Evolutionary conservation across 768 basidiomycete species (phyloP).

Genomic region (Phlebiopsis gigantea): DNA sequence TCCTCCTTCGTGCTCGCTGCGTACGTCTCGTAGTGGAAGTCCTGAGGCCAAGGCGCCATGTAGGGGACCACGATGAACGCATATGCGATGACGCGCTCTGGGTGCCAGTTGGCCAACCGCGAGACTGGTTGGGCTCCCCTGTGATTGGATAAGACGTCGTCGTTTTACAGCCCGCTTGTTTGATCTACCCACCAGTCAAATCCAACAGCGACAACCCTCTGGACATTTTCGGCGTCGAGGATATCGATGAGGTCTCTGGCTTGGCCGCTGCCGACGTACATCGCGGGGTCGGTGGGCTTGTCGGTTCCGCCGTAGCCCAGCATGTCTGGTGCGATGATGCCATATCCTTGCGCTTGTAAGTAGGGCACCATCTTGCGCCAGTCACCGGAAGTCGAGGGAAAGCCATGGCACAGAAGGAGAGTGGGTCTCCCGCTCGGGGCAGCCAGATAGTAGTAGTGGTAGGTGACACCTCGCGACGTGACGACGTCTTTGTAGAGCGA

Average conservation of each 20-base stretch:
- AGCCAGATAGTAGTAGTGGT: constrained; percentile 30
- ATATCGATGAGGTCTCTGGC: constrained; percentile 29
- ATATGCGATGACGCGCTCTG: constrained; percentile 36
- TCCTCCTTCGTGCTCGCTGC: neutral
- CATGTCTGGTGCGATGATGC: constrained; percentile 37
- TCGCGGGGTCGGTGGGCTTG: constrained; percentile 27
- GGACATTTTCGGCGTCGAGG: constrained; percentile 23
- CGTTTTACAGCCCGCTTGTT: too few species aligned
- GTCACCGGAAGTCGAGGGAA: constrained; percentile 35
- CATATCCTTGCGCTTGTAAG: constrained; percentile 36
- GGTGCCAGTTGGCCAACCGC: constrained; percentile 33
- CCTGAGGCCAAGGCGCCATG: neutral
- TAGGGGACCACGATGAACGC: constrained; percentile 31
- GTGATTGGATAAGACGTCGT: neutral
- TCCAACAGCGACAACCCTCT: constrained; percentile 26
- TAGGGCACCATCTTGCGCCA: constrained; percentile 37
- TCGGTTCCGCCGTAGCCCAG: constrained; percentile 41
- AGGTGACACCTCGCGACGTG: constrained; percentile 28
- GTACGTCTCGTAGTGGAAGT: neutral
- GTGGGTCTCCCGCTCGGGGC: constrained; percentile 28
- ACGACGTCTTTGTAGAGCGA: constrained; percentile 27
- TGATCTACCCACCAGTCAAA: constrained; percentile 31
- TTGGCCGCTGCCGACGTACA: constrained; percentile 23
- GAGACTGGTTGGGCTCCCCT: constrained; percentile 34
- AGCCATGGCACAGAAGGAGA: constrained; percentile 40